phyloP scores from a whole-genome alignment of 805 yeast species.

The Starmerella roubikii region DNA sequence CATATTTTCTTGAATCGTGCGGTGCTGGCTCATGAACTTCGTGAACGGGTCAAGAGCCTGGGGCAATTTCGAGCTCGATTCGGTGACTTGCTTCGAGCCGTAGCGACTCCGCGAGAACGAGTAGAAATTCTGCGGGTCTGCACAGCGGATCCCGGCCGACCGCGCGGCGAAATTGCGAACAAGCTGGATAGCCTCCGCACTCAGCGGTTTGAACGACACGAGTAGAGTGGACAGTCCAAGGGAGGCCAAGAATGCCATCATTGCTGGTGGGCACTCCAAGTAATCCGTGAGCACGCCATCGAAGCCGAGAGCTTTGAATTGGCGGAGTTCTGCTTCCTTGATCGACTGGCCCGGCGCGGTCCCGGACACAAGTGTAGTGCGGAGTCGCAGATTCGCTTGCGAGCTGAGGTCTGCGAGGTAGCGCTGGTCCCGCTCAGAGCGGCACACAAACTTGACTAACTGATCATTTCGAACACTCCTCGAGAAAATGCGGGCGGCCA shows the following conservation, averaged over 20 bases:
- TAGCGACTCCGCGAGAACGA: constrained; percentile 3
- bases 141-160: neutral
- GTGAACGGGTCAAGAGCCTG: neutral
- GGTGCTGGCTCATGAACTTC: constrained; percentile 4
- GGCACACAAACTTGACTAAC: constrained; percentile 50
- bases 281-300: constrained; percentile 68
- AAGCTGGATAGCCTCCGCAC: neutral
- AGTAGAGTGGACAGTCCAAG: constrained; percentile 24
- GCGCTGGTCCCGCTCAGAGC: constrained; percentile 37
- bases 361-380: neutral
- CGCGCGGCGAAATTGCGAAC: neutral
- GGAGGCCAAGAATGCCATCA: constrained; percentile 30
- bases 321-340: constrained; percentile 27
- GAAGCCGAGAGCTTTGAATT: constrained; percentile 45
- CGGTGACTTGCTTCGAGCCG: constrained; percentile 6
- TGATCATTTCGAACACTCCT: constrained; percentile 41
- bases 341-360: constrained; percentile 35
- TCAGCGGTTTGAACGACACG: neutral
- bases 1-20: neutral
- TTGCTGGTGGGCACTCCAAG: constrained; percentile 57
- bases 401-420: constrained; percentile 33
- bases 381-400: constrained; percentile 24
- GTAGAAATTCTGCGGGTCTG: constrained; percentile 1
- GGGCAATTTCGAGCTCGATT: neutral
- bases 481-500: constrained; percentile 44